Evolutionary conservation across 2,329 filamentous ascomycete genomes (phyloP).

Genomic region (Ophiocordyceps australis): DNA sequence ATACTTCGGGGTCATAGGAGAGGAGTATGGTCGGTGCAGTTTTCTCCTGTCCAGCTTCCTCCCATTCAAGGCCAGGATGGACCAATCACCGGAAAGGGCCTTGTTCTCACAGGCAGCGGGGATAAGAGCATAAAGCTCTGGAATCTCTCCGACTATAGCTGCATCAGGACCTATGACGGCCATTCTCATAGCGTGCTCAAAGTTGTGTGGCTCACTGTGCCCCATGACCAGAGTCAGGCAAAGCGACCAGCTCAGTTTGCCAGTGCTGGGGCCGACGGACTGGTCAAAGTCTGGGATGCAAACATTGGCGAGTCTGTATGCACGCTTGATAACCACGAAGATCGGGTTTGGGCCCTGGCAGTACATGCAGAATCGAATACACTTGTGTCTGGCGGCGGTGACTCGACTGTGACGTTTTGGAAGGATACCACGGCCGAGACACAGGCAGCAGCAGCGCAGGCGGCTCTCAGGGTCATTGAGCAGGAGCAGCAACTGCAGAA

Average conservation of each 20-base stretch:
- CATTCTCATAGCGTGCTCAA: slow-evolving; percentile 94
- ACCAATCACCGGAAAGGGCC: slow-evolving; percentile 56
- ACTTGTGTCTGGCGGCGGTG: slow-evolving; percentile 78
- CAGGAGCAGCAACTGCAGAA: slow-evolving; percentile 92
- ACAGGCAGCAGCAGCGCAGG: slow-evolving; percentile 52
- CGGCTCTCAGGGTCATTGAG: slow-evolving; percentile 66
- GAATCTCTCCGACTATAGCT: slow-evolving; percentile 84
- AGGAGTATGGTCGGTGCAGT: slow-evolving; percentile 90
- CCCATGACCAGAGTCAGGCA: slow-evolving; percentile 26
- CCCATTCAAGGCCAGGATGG: slow-evolving; percentile 54
- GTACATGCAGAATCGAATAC: slow-evolving; percentile 51
- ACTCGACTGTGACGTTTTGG: slow-evolving; percentile 92
- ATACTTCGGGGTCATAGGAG: slow-evolving; percentile 84
- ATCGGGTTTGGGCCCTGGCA: slow-evolving; percentile 82
- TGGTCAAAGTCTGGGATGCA: slow-evolving; percentile 93
- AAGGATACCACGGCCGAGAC: slow-evolving; percentile 75
- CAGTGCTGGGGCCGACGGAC: slow-evolving; percentile 79
- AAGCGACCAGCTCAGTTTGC: slow-evolving; percentile 55
- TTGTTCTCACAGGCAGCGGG: slow-evolving; percentile 78
- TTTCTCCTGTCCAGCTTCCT: slow-evolving; percentile 65
- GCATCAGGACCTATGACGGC: slow-evolving; percentile 84
- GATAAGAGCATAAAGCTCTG: slow-evolving; percentile 95
- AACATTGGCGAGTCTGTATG: slow-evolving; percentile 69
- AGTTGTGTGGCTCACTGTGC: slow-evolving; percentile 62
- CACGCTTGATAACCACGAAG: slow-evolving; percentile 92